phyloP scores from a whole-genome alignment of 2,329 filamentous ascomycete genomes.

The Diaporthe citri region DNA sequence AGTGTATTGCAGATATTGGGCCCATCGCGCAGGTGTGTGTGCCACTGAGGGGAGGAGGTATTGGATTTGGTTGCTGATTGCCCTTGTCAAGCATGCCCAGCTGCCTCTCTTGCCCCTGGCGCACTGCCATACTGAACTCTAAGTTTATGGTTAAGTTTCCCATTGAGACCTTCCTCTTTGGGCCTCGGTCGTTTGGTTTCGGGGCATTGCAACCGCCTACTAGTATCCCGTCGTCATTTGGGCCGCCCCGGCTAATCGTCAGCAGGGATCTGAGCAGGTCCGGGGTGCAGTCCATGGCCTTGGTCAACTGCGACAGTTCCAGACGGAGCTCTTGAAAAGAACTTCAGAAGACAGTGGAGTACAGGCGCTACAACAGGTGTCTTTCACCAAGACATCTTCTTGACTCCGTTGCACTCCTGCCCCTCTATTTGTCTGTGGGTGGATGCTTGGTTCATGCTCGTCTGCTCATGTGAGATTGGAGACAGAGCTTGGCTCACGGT shows the following conservation, averaged over 20 bases:
- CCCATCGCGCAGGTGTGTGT: neutral
- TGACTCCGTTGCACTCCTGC: neutral
- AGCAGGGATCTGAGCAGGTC: neutral
- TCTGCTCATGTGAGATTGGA: neutral
- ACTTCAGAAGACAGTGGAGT: neutral
- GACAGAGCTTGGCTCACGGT: neutral
- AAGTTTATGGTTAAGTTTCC: slow-evolving; percentile 7
- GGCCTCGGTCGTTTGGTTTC: neutral
- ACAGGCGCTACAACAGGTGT: no score
- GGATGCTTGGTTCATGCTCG: neutral
- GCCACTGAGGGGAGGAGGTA: neutral
- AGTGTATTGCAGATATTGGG: neutral
- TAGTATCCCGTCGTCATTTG: neutral
- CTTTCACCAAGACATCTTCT: neutral
- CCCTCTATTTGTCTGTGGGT: neutral
- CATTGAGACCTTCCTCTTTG: slow-evolving; percentile 17
- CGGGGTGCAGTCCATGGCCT: neutral
- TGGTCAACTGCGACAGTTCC: neutral
- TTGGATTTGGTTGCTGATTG: neutral
- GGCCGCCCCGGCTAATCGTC: neutral
- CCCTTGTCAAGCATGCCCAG: slow-evolving; percentile 3
- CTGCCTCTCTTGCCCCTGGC: neutral
- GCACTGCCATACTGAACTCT: neutral
- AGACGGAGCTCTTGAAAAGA: neutral
- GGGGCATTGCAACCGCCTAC: neutral